phyloP scores from a whole-genome alignment of 2,329 filamentous ascomycete species.

The Claviceps sp. region DNA sequence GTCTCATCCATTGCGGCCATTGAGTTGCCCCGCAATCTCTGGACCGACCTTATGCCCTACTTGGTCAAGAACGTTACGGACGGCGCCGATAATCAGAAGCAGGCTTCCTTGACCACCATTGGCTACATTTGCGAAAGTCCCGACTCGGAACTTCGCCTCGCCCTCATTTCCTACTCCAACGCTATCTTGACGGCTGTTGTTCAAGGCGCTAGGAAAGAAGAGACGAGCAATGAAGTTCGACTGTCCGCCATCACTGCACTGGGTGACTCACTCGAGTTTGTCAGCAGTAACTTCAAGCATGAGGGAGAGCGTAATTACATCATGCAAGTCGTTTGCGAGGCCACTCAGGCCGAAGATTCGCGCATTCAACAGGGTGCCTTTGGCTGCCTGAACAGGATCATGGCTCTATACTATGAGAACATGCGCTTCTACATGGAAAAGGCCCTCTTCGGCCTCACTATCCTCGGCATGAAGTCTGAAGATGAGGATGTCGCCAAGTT shows the following conservation, averaged over 20 bases:
- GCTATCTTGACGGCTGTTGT: conserved; percentile 96
- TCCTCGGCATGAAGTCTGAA: conserved; percentile 95
- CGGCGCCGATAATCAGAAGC: conserved; percentile 79
- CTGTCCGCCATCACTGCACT: conserved; percentile 87
- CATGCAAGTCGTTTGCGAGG: conserved; percentile 99
- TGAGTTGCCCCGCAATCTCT: conserved; percentile 85
- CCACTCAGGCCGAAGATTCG: conserved; percentile 82
- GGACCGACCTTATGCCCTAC: conserved; percentile 78
- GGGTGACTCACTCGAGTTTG: conserved; percentile 93
- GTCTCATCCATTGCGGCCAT: conserved; percentile 90
- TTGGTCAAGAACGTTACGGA: conserved; percentile 88
- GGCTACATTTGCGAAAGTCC: conserved; percentile 97
- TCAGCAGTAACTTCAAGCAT: conserved; percentile 96
- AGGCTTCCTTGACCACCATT: conserved; percentile 88
- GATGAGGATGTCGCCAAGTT: conserved; percentile 98
- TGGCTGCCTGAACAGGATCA: conserved; percentile 95
- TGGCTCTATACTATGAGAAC: conserved; percentile 97
- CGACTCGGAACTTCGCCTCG: conserved; percentile 70
- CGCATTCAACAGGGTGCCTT: conserved; percentile 93
- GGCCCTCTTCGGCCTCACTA: conserved; percentile 91
- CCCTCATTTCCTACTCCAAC: conserved; percentile 79
- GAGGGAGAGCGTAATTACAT: conserved; percentile 99
- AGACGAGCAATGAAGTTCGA: conserved; percentile 80
- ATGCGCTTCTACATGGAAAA: conserved; percentile 99
- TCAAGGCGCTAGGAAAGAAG: conserved; percentile 93